Base-by-base conservation (phyloP, 257 asterid genomes). In the Solanum bukasovii region DNA sequence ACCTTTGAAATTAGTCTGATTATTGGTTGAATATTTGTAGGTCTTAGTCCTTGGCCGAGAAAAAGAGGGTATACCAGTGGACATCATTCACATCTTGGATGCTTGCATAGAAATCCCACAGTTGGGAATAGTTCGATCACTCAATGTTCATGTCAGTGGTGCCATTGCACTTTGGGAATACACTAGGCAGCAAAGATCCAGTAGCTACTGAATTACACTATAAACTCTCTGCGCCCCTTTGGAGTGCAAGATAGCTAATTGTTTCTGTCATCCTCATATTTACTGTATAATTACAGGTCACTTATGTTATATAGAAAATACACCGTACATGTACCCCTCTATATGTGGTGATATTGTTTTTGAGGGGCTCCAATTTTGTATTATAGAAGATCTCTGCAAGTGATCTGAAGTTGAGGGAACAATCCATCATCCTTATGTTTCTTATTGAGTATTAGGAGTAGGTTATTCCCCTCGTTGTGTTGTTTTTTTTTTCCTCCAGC, bases 101-200 rank as follows among this genome's bases (percentile, higher is more conserved):
- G 94, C 94, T 88, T 96, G 99, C 92, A 91, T 96, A 33, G 99
- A 96, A 90, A 96, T 96, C 77, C 99, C 98, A 37, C 98, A 96
- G 93, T 89, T 96, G 37, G 99, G 99, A 89, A 90, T 96, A 14
- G 97, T 96, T 87, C 91, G 99, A 88, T 96, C 99, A 23, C 95
- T 96, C n/a, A 96, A 96, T 75, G 99, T 96, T 87, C 99, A 96
- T 89, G 99, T 96, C 83, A 96, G 98, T 78, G 99, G 98, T 86
- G 98, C 98, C 93, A 94, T 96, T 88, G 98, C 99, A 27, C 96
- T 95, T 40, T 94, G 99, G 99, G 99, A 96, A 92, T 96, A 96
- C 87, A 96, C 98, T 85, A 94, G 99, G 70, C 99, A 96, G 88
- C 98, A 93, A 88, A 92, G 94, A 84, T 87, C 38, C 90, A 49